Base-by-base conservation (phyloP, 2,329 filamentous ascomycete species). In the Cordyceps pruinosa region DNA sequence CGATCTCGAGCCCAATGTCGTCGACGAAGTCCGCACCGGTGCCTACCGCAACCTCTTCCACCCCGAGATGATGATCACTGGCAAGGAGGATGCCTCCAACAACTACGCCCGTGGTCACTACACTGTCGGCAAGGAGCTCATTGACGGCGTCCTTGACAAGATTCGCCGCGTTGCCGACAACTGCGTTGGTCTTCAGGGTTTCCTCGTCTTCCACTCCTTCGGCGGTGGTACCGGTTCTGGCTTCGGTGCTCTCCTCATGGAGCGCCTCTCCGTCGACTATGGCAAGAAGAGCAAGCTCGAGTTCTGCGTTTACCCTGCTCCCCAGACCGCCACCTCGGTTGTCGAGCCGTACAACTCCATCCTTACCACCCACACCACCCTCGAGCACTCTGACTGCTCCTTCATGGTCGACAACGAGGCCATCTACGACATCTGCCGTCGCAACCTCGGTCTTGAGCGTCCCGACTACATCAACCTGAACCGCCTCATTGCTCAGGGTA, bases 361-460 rank as follows among this genome's bases (percentile, higher is more conserved):
- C 73, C 86, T 99, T 66, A 97, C 94, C 68, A 97, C 94, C 63
- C 94, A 99, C 85, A 97, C 92, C 72, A 97, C 94, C 64, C 87
- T 99, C 58, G 94, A 99, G 85, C 92, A 99, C 84, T 96, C 92
- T 62, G 94, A 99, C 84, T 97, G 94, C 84, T 95, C 89, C 69
- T 99, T 99, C 85, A 96, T 97, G 90, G 94, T 99, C 66, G 94
- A 99, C 82, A 99, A 99, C 78, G 94, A 99, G 83, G 94, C 94
- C 69, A 97, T 99, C 75, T 97, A 97, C 79, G 94, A 97, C 74
- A 97, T 99, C 75, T 99, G 94, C 87, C 89, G 92, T 71, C 89
- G 91, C 73, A 97, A 96, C 83, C 85, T 99, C 64, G 92, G 90
- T 65, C 92, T 99, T 66, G 92, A 96, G 84, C 90, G 94, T 66